Evolutionary conservation across 2,329 filamentous ascomycete species (phyloP), one percentile per base, ranked within the genome.

Genomic region (Aspergillus transmontanensis): DNA sequence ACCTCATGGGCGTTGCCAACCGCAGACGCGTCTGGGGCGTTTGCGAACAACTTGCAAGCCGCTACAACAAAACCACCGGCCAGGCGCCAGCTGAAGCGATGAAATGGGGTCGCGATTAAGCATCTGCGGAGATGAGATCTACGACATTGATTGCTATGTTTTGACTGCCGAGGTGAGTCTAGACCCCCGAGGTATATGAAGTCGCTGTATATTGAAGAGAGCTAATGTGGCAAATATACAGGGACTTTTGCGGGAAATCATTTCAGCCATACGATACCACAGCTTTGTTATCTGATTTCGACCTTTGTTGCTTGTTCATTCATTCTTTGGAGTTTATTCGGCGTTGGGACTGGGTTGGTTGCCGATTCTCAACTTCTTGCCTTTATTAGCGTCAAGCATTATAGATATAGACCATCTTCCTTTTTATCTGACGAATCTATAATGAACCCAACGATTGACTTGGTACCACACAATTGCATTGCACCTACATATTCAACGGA

Each of bases 11-110:
- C 12, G 58, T 67, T 11, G 67, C 68, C 4, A 70, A 70, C 19
- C 68, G 68, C 10, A 34, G 68, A 23, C 64, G 68, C 4, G 68
- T 70, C 32, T 70, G 68, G 68, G 57, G 56, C 1, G 65, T 62
- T 2, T 70, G 68, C 32, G 65, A 69, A 57, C 62, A 66, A 48
- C 41, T 70, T n/a, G 65, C 60, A 14, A 50, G 51, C 30, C 58
- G 56, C n/a, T 66, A 66, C 50, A 30, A 21, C 41, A 58, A 57
- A 23, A 39, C 55, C 7, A 26, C 58, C 36, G 21, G 28, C 16
- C 19, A 46, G 28, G 26, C 10, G 3, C 51, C 51, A 1, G 34
- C 23, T 6, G 51, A 39, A 9, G 51, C 51, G 32, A 55, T 55
- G 21, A 55, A 55, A 26, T 55, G 51, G 51, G 51, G 51, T 21